phyloP scores from a whole-genome alignment of 2,329 filamentous ascomycete species.

The Botrytis squamosa region DNA sequence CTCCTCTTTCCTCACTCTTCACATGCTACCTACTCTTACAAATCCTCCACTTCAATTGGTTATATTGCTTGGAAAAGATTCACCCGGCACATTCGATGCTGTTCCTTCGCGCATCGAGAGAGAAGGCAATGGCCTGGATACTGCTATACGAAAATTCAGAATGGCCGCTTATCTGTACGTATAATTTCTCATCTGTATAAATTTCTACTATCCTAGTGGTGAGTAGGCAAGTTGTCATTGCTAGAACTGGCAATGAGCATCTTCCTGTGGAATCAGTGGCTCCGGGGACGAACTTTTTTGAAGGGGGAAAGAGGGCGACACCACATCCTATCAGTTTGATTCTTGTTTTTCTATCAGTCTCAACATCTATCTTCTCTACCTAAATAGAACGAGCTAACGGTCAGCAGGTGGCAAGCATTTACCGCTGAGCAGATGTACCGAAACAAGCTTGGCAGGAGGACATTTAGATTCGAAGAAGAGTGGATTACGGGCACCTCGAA shows the following conservation, averaged over 20 bases:
- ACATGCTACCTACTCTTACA: conserved; percentile 78
- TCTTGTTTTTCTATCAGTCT: neutral
- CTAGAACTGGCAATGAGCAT: neutral
- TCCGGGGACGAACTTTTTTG: neutral
- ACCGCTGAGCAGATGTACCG: conserved; percentile 95
- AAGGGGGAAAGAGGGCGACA: neutral
- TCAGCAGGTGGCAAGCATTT: conserved; percentile 76
- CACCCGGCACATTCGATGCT: conserved; percentile 79
- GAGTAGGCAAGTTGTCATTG: neutral
- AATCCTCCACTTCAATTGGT: conserved; percentile 85
- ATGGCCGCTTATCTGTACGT: conserved; percentile 79
- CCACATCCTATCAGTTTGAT: neutral
- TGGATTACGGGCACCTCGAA: conserved; percentile 85
- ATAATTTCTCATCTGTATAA: neutral
- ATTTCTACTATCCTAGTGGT: neutral
- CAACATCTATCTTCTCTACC: neutral
- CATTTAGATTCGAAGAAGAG: conserved; percentile 90
- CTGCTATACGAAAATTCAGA: conserved; percentile 83
- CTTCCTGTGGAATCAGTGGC: neutral
- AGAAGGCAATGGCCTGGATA: conserved; percentile 79
- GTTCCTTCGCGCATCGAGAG: conserved; percentile 70
- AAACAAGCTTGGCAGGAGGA: conserved; percentile 79
- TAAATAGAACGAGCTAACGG: neutral
- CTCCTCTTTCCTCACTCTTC: conserved; percentile 75
- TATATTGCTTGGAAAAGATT: conserved; percentile 85